Evolutionary conservation across 352 stramenopile species (phyloP).

Genomic region (Phytophthora pini): DNA sequence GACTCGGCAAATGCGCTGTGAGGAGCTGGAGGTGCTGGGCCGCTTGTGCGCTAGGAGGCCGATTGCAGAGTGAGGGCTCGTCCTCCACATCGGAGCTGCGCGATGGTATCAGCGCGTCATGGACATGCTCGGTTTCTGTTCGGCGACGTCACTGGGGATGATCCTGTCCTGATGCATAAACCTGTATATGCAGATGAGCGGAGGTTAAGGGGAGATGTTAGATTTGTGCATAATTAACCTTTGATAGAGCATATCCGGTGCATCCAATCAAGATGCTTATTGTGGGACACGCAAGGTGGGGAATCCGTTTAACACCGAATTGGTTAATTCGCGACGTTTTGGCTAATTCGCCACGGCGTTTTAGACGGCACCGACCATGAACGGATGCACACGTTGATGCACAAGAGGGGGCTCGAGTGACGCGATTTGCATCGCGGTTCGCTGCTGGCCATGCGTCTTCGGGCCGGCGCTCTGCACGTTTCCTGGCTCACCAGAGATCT

Average conservation of each 20-base stretch:
- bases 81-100: conserved; percentile 18
- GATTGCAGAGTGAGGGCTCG: conserved; percentile 35
- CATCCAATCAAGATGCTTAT: conserved; percentile 30
- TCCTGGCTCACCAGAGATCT: conserved; percentile 32
- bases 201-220: not conserved
- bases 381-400: conserved; percentile 7
- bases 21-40: not conserved
- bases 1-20: not conserved
- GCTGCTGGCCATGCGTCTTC: conserved; percentile 30
- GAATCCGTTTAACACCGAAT: conserved; percentile 27
- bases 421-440: conserved; percentile 29
- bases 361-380: not conserved
- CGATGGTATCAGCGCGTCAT: conserved; percentile 25
- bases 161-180: not conserved
- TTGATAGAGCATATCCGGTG: not conserved
- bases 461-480: conserved; percentile 16
- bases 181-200: not conserved
- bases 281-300: conserved; percentile 15
- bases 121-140: not conserved
- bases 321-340: conserved; percentile 10
- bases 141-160: conserved; percentile 23
- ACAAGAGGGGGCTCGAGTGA: conserved; percentile 13
- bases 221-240: not conserved
- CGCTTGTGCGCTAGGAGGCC: conserved; percentile 23
- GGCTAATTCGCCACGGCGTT: not conserved